Conservation (phyloP, 352 stramenopile species). For the Phytopythium helicoides region DNA sequence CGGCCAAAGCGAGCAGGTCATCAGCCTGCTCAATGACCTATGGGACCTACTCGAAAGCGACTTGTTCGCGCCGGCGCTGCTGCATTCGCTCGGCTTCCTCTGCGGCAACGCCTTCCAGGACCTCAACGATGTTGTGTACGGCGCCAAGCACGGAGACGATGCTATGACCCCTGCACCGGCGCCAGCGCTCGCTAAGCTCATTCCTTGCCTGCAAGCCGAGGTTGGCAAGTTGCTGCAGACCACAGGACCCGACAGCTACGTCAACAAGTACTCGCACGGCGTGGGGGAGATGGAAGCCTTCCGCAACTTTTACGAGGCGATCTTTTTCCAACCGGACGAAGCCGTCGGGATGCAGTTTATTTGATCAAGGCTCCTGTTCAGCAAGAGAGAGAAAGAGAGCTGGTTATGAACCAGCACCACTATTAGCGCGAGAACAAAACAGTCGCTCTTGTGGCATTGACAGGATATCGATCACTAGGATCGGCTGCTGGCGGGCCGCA, state of each 20-base stretch:
- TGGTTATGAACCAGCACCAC: not conserved
- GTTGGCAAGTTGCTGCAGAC: slow-evolving; percentile 67
- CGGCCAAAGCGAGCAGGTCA: slow-evolving; percentile 67
- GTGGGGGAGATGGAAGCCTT: slow-evolving; percentile 79
- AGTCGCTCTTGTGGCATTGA: no score
- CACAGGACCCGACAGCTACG: slow-evolving; percentile 48
- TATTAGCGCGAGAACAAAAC: no score
- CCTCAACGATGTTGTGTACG: slow-evolving; percentile 73
- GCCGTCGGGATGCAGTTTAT: slow-evolving; percentile 7
- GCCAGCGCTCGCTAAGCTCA: slow-evolving; percentile 74
- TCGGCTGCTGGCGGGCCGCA: no score
- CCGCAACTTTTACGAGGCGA: slow-evolving; percentile 80
- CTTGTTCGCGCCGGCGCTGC: slow-evolving; percentile 64
- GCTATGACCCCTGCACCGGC: slow-evolving; percentile 26
- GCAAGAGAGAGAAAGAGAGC: not conserved
- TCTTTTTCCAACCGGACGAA: slow-evolving; percentile 60
- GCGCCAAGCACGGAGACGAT: slow-evolving; percentile 15
- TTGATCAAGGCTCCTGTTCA: not conserved
- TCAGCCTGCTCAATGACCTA: slow-evolving; percentile 78
- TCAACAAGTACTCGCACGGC: slow-evolving; percentile 73
- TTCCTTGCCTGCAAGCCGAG: slow-evolving; percentile 70
- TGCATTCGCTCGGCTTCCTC: slow-evolving; percentile 72
- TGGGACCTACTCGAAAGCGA: slow-evolving; percentile 83
- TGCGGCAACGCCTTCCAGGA: slow-evolving; percentile 82
- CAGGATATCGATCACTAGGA: no score